phyloP scores from a whole-genome alignment of 345 rosid genomes.

The Cardamine occulta region DNA sequence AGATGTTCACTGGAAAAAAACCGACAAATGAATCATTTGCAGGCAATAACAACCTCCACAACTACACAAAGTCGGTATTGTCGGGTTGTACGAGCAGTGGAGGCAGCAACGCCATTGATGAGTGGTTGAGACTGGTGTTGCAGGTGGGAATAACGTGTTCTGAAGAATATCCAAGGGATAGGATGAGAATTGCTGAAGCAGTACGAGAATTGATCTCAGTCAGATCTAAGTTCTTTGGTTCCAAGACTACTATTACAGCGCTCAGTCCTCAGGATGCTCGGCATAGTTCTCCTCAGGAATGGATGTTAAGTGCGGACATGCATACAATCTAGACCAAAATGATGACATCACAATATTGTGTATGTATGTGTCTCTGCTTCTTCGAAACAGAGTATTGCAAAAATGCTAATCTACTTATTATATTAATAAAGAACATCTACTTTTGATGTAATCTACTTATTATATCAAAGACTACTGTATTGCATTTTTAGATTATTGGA shows the following conservation, averaged over 20 bases:
- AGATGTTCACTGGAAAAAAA: conserved; percentile 49
- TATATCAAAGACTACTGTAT: too few species aligned
- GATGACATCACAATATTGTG: not conserved
- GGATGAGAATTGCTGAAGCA: conserved; percentile 31
- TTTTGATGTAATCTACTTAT: too few species aligned
- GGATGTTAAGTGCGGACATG: conserved; percentile 26
- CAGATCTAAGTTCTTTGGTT: conserved; percentile 33
- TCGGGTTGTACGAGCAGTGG: not conserved
- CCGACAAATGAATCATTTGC: conserved; percentile 43
- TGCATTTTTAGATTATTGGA: too few species aligned
- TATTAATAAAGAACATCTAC: too few species aligned
- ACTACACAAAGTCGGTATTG: conserved; percentile 33
- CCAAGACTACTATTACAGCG: conserved; percentile 15
- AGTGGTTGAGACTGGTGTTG: conserved; percentile 32
- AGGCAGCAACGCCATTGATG: conserved; percentile 5
- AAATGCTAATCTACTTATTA: too few species aligned
- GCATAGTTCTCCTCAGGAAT: conserved; percentile 31
- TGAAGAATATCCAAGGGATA: conserved; percentile 40
- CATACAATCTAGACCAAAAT: conserved; percentile 25
- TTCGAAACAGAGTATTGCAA: not conserved
- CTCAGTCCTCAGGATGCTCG: conserved; percentile 22
- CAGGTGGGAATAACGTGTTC: conserved; percentile 42
- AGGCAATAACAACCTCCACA: conserved; percentile 40
- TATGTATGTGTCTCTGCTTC: not conserved
- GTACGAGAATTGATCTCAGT: conserved; percentile 24